Conservation (phyloP, 495 filamentous ascomycete genomes). For the Podospora tetraspora region DNA sequence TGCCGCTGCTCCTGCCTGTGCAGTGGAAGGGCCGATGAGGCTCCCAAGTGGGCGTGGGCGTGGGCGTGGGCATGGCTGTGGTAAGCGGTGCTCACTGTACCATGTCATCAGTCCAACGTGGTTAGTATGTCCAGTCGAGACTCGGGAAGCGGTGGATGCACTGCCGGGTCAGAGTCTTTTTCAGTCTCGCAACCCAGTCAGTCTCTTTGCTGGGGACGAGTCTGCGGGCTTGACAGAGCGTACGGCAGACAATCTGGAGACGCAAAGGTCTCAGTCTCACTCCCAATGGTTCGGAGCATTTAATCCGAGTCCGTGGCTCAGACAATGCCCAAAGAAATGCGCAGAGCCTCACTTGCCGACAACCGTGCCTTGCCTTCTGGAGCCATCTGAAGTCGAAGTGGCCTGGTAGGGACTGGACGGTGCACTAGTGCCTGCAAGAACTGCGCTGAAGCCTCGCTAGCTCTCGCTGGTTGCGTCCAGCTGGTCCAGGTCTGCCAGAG, state of each 20-base stretch:
- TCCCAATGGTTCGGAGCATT: not conserved
- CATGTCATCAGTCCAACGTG: not conserved
- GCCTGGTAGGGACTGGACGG: not conserved
- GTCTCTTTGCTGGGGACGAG: not conserved
- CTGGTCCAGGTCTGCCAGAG: not conserved
- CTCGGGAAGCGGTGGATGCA: not conserved
- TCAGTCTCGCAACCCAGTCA: not conserved
- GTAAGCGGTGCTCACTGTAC: not conserved
- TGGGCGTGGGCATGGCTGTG: not conserved
- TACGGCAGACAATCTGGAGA: not conserved
- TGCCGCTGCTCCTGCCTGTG: not conserved
- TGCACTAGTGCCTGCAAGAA: not conserved
- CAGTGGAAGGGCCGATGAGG: conserved; percentile 13
- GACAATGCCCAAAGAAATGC: not conserved
- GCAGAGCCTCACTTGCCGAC: not conserved
- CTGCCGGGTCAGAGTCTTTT: not conserved
- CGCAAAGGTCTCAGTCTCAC: not conserved
- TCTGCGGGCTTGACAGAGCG: not conserved
- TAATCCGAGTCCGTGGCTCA: not conserved
- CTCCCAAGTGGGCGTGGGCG: not conserved
- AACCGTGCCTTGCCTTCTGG: not conserved
- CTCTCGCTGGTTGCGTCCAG: not conserved
- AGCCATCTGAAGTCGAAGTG: not conserved
- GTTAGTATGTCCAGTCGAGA: not conserved
- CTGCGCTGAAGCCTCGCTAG: not conserved